Conservation (phyloP, 495 filamentous ascomycete species). For the Friedmanniomyces simplex region DNA sequence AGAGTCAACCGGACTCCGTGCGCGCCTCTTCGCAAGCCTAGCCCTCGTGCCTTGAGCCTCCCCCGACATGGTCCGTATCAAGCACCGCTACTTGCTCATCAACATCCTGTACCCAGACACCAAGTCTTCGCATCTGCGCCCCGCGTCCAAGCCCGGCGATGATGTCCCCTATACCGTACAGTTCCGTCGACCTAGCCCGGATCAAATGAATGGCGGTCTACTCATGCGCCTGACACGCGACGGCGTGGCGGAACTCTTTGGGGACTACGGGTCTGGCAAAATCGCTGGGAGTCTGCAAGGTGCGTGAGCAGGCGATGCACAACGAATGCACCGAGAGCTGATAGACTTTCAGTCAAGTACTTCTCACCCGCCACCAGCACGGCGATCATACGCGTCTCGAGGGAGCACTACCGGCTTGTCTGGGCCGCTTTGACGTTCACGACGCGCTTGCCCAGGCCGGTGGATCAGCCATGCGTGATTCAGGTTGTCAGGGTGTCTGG, state of each 20-base stretch:
- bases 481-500: slow-evolving; percentile 87
- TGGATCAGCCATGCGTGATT: slow-evolving; percentile 55
- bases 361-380: slow-evolving; percentile 86
- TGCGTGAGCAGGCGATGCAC: slow-evolving; percentile 30
- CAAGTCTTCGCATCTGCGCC: slow-evolving; percentile 20
- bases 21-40: background rate
- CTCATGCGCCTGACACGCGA: slow-evolving; percentile 59
- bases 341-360: slow-evolving; percentile 64
- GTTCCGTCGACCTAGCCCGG: slow-evolving; percentile 66
- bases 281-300: slow-evolving; percentile 51
- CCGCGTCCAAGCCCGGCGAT: slow-evolving; percentile 23
- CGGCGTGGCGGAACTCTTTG: slow-evolving; percentile 62
- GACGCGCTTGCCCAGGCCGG: slow-evolving; percentile 50
- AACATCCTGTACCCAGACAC: slow-evolving; percentile 72
- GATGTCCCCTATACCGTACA: slow-evolving; percentile 47
- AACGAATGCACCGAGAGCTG: background rate
- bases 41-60: background rate
- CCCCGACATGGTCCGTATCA: slow-evolving; percentile 78
- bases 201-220: slow-evolving; percentile 49
- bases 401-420: slow-evolving; percentile 69
- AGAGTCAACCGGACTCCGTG: background rate
- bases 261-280: slow-evolving; percentile 79
- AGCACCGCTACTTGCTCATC: slow-evolving; percentile 86
- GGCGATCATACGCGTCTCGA: slow-evolving; percentile 71
- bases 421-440: slow-evolving; percentile 85